phyloP scores from a whole-genome alignment of 2,329 filamentous ascomycete species.

The Pseudopithomyces maydicus region DNA sequence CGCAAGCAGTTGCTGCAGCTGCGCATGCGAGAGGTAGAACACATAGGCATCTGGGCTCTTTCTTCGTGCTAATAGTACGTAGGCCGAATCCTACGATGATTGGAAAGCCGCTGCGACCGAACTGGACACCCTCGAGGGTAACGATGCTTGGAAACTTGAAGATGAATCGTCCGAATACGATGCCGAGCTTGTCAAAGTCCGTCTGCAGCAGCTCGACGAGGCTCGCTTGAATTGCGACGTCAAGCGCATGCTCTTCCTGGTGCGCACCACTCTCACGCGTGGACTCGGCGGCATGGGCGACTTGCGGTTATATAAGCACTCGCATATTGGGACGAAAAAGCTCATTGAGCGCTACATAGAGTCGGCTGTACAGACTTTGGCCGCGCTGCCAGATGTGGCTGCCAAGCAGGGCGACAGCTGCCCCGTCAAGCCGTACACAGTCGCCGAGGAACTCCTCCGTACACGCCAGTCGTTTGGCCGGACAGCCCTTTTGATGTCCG shows the following conservation, averaged over 20 bases:
- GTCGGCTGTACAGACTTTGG: slow-evolving; percentile 75
- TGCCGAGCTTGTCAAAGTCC: slow-evolving; percentile 67
- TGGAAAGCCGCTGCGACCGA: slow-evolving; percentile 79
- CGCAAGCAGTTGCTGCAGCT: slow-evolving; percentile 66
- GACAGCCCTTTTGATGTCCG: slow-evolving; percentile 80
- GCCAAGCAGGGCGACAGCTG: slow-evolving; percentile 54
- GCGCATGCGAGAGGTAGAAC: slow-evolving; percentile 68
- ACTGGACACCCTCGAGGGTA: slow-evolving; percentile 78
- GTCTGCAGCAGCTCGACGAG: slow-evolving; percentile 75
- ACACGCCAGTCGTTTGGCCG: slow-evolving; percentile 83
- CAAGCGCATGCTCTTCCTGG: slow-evolving; percentile 75
- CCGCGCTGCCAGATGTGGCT: slow-evolving; percentile 69
- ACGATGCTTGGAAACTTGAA: slow-evolving; percentile 79
- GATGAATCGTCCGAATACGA: slow-evolving; percentile 73
- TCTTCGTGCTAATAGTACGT: slow-evolving; percentile 30
- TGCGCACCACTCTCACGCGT: slow-evolving; percentile 79
- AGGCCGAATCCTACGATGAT: slow-evolving; percentile 71
- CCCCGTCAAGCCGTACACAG: slow-evolving; percentile 62
- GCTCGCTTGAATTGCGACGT: slow-evolving; percentile 75
- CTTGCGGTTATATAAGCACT: slow-evolving; percentile 79
- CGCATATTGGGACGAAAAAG: slow-evolving; percentile 82
- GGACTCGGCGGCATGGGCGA: slow-evolving; percentile 88
- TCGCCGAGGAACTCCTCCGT: slow-evolving; percentile 72
- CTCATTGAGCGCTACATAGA: slow-evolving; percentile 87
- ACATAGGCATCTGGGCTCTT: not conserved